phyloP scores from a whole-genome alignment of 768 basidiomycete genomes.

The Amyloporia xantha region DNA sequence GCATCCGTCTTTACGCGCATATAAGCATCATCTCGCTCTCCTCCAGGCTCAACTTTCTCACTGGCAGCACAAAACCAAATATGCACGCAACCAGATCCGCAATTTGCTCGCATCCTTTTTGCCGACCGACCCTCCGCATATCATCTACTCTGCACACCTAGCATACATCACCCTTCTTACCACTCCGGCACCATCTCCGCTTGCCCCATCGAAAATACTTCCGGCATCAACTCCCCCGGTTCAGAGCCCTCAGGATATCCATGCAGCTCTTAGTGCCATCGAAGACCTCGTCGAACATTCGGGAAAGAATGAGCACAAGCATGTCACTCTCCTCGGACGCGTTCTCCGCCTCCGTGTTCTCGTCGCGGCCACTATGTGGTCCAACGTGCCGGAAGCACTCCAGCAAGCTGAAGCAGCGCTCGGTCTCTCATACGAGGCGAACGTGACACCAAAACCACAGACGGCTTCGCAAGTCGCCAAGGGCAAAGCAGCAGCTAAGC shows the following conservation, averaged over 20 bases:
- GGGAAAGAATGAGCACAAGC: constrained; percentile 28
- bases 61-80: constrained; percentile 49
- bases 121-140: constrained; percentile 43
- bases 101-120: constrained; percentile 43
- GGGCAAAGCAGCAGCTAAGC: background rate
- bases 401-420: constrained; percentile 43
- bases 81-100: constrained; percentile 52
- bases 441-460: constrained; percentile 15
- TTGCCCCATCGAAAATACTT: constrained; percentile 5
- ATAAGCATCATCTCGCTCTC: constrained; percentile 51
- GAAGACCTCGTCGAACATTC: constrained; percentile 28
- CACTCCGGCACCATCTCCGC: constrained; percentile 25
- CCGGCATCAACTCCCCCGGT: constrained; percentile 9
- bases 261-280: constrained; percentile 25
- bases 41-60: constrained; percentile 56
- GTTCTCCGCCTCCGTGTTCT: constrained; percentile 54
- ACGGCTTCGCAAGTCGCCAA: constrained; percentile 3
- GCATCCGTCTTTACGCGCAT: constrained; percentile 61
- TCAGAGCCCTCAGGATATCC: constrained; percentile 20
- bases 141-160: constrained; percentile 50
- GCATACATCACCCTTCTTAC: constrained; percentile 43
- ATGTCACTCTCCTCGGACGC: constrained; percentile 42
- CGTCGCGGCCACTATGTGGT: constrained; percentile 49
- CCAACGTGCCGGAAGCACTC: constrained; percentile 42
- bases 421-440: constrained; percentile 30